Base-by-base conservation (phyloP, 73 alveolate genomes). In the Paramecium biaurelia region DNA sequence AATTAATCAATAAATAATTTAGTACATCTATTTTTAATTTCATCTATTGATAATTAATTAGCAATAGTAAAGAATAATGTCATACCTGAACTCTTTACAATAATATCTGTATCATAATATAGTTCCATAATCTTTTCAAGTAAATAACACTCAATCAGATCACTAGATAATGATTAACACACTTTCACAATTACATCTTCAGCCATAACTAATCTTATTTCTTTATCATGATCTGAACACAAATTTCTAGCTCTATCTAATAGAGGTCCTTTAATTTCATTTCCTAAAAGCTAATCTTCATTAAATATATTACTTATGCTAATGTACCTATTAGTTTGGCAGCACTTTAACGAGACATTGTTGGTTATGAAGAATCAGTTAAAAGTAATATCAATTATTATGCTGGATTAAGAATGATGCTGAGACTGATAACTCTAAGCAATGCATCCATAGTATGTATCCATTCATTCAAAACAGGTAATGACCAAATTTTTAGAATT, bases 231-330 rank as follows among this genome's bases (percentile, higher is more conserved):
- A 70, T 89, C 94, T 14, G 76, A 37, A 72, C 94, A 89, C 32
- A 89, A 70, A 43, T 38, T 38, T 70, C 94, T 89, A 23, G 94
- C 85, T 72, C 94, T 89, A 43, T 89, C 94, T 30, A 89, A 89
- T 9, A 89, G 24, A 5, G 94, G 67, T 23, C 92, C 92, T 70
- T 68, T 68, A 2, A 89, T 72, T 23, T 67, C 87, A 38, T 89
- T 67, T 14, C 70, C 70, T 37, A 72, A 42, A 1, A 86, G 79
- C 93, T 86, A 5, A 23, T 85, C 23, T 26, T 30, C 4, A 85
- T 24, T 9, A 85, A 14, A 8, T 5, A 11, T 1, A 32, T 38
- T 42, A 89, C 92, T 45, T 89, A 72, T 70, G 85, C 94, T 1
- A 89, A 30, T 12, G 74, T 37, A 3, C 92, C 94, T 24, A 89